Conservation (phyloP, 2,329 filamentous ascomycete species). For the Aspergillus floridensis region DNA sequence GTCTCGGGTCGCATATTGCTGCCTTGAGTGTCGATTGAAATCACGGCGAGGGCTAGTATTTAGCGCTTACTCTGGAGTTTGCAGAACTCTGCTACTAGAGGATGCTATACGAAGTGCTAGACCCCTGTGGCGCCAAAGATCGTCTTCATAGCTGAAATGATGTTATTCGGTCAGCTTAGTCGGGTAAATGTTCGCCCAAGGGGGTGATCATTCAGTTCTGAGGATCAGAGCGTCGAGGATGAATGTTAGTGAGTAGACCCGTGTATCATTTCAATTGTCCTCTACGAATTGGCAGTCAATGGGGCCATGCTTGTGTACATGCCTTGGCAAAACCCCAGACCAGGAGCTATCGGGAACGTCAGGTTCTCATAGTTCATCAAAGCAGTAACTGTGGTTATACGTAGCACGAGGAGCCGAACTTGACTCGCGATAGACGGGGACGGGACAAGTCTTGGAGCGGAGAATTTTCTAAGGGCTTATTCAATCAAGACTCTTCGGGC, state of each 20-base stretch:
- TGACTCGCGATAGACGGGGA: no score
- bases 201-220: neutral
- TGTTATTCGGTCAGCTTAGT: neutral
- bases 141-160: neutral
- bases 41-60: neutral
- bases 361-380: neutral
- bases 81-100: neutral
- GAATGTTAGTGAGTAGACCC: no score
- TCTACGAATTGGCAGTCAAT: no score
- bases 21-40: neutral
- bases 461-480: neutral
- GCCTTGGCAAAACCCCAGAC: no score
- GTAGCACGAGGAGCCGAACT: neutral
- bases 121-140: neutral
- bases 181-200: neutral
- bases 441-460: neutral
- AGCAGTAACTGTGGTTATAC: neutral
- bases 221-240: neutral
- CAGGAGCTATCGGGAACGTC: no score
- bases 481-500: neutral
- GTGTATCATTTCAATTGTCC: no score
- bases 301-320: no score
- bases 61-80: neutral
- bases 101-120: neutral
- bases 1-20: neutral